phyloP scores from a whole-genome alignment of 805 yeast species.

The Wickerhamomyces tratensis region DNA sequence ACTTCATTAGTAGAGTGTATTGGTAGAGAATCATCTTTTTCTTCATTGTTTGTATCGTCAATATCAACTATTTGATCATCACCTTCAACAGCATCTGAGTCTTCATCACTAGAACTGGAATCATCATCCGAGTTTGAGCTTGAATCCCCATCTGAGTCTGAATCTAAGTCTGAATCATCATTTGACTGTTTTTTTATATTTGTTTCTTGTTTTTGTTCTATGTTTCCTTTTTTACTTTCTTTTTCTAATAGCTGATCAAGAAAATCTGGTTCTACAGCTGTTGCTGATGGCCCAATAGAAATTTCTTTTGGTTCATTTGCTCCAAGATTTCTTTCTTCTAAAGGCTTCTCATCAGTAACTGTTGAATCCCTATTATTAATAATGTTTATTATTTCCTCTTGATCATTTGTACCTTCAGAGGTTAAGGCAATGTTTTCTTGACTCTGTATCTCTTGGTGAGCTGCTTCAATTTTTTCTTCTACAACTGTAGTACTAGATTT shows the following conservation, averaged over 20 bases:
- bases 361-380: too few relatives aligned
- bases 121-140: background rate
- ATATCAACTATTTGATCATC: slow-evolving; percentile 1
- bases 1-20: slow-evolving; percentile 74
- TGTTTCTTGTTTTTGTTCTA: too few relatives aligned
- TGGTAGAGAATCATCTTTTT: slow-evolving; percentile 30
- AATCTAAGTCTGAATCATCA: background rate
- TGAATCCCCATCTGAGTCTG: background rate
- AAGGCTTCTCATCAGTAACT: too few relatives aligned
- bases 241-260: background rate
- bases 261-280: background rate
- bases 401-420: too few relatives aligned
- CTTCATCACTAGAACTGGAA: background rate
- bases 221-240: background rate
- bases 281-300: too few relatives aligned
- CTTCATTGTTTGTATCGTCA: slow-evolving; percentile 2
- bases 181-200: too few relatives aligned
- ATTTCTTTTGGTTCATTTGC: background rate
- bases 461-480: too few relatives aligned
- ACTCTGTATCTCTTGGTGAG: too few relatives aligned
- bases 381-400: too few relatives aligned
- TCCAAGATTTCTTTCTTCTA: background rate
- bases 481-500: too few relatives aligned
- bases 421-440: too few relatives aligned
- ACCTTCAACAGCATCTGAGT: slow-evolving; percentile 12